Percentiles rank a stretch among this genome's conserved stretches.
Evolutionary conservation across 495 filamentous ascomycete species (phyloP).

Genomic region (Aspergillus mulundensis): DNA sequence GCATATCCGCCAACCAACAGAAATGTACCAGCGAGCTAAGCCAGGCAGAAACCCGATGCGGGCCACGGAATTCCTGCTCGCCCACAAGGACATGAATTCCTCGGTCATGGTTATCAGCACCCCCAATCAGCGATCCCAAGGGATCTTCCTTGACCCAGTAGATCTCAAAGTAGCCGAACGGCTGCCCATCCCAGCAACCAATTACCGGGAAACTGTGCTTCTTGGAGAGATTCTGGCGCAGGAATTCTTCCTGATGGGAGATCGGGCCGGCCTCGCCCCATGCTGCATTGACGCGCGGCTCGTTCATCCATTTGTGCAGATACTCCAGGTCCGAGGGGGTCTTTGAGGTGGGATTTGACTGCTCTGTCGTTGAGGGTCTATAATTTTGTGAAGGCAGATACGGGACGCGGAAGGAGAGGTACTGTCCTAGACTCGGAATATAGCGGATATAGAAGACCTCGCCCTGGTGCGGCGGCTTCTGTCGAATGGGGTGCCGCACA

Average conservation of each 20-base stretch:
- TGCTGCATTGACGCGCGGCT: slow-evolving; percentile 72
- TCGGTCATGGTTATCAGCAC: slow-evolving; percentile 74
- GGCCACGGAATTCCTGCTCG: slow-evolving; percentile 85
- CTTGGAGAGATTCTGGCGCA: slow-evolving; percentile 57
- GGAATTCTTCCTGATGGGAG: slow-evolving; percentile 62
- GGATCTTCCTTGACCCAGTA: slow-evolving; percentile 98
- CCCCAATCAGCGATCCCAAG: slow-evolving; percentile 62
- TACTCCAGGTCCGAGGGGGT: slow-evolving; percentile 63
- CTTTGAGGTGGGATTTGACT: slow-evolving; percentile 15
- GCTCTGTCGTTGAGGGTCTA: slow-evolving; percentile 12
- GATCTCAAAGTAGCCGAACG: slow-evolving; percentile 96
- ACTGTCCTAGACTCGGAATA: slow-evolving; percentile 75
- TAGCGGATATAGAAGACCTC: slow-evolving; percentile 88
- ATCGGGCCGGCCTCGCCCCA: slow-evolving; percentile 72
- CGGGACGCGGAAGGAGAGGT: slow-evolving; percentile 82
- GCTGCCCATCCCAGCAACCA: slow-evolving; percentile 89
- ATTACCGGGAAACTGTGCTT: slow-evolving; percentile 86
- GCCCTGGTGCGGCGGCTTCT: slow-evolving; percentile 83
- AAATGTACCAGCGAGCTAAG: slow-evolving; percentile 81
- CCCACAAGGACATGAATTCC: slow-evolving; percentile 87
- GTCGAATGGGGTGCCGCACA: slow-evolving; percentile 80
- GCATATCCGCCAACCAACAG: slow-evolving; percentile 71
- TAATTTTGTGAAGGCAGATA: slow-evolving; percentile 24
- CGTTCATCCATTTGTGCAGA: slow-evolving; percentile 85
- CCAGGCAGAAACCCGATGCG: slow-evolving; percentile 72